Evolutionary conservation across 2,329 filamentous ascomycete genomes (phyloP), one percentile per base, ranked within the genome.

Genomic region (Penicillium sp.): DNA sequence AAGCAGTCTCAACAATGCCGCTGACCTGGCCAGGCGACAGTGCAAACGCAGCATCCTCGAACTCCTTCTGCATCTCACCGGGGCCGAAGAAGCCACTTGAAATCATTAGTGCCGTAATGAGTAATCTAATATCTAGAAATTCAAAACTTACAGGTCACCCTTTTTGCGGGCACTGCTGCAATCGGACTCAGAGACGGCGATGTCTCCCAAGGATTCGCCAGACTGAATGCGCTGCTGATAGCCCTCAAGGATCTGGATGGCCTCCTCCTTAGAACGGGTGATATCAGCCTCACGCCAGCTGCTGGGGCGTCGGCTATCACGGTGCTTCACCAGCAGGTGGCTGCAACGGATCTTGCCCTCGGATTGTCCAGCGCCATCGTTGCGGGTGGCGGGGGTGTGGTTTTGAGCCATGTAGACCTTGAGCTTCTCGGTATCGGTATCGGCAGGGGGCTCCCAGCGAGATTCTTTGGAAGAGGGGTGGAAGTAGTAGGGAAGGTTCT

Each of bases 401-500:
- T 96, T 85, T 67, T 85, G 83, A 37, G 90, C 92, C 92, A 99
- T 98, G 82, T 96, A 97, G 61, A 86, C 77, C 83, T 97, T 98
- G 64, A 99, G 86, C 78, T 90, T 92, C 68, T 97, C 92, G 57
- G 90, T 90, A 78, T 99, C 91, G 67, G 93, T 95, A 63, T 88
- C 91, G 45, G 85, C 75, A 9, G 95, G 95, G 3, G 95, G 93
- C 74, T 98, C 95, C 95, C 95, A 99, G 78, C 91, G 87, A 62
- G 95, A 98, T 73, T 92, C 87, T 75, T 93, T 93, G 62, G 92
- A 91, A 66, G 79, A 80, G 46, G 89, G 81, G 78, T 97, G 96
- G 88, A 97, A 98, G 82, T 98, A 99, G 83, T 99, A 99, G 37
- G 95, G 95, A 35, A 98, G 89, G 79, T 96, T 96, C 82, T 97